These are phyloP conservation scores for Phytophthora crassamura DNA, from an alignment of 352 stramenopile species.

Conservation along the genomic window DNA sequence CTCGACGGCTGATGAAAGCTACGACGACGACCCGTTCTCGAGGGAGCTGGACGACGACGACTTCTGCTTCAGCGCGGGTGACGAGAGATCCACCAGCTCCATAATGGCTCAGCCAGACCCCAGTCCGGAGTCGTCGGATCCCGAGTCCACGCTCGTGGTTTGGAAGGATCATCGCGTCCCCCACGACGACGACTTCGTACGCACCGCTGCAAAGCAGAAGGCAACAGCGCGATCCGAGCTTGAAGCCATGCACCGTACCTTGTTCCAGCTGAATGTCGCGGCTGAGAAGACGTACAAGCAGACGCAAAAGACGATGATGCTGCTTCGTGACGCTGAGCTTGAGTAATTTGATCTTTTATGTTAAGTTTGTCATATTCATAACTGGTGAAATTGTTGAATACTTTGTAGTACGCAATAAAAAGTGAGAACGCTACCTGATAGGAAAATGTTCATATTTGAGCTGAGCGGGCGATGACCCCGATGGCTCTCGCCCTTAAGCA, in stretches of 20 bases:
- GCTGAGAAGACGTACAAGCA: conserved; percentile 27
- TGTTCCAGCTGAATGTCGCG: conserved; percentile 28
- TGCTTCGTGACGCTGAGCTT: conserved; percentile 22
- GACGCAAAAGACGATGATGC: conserved; percentile 23
- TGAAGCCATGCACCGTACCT: conserved; percentile 19
- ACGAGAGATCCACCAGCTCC: conserved; percentile 28
- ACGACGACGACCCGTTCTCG: conserved; percentile 29
- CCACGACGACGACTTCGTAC: conserved; percentile 31
- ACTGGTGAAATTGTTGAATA: no score
- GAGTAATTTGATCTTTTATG: no score
- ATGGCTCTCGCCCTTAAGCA: conserved; percentile 7
- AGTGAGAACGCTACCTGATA: not conserved
- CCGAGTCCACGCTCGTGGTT: conserved; percentile 23
- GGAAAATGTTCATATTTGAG: not conserved
- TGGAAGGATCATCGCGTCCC: conserved; percentile 5
- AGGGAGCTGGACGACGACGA: conserved; percentile 42
- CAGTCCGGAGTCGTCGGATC: conserved; percentile 21
- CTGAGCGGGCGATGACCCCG: not conserved
- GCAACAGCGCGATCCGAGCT: conserved; percentile 10
- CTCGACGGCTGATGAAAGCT: conserved; percentile 31
- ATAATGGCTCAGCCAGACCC: conserved; percentile 26
- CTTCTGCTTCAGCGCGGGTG: conserved; percentile 35
- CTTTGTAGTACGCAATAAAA: no score
- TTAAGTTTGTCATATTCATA: no score
- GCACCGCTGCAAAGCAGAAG: not conserved